Conservation (phyloP, 192 early-diverging fungal species). For the Funneliformis geosporum region DNA sequence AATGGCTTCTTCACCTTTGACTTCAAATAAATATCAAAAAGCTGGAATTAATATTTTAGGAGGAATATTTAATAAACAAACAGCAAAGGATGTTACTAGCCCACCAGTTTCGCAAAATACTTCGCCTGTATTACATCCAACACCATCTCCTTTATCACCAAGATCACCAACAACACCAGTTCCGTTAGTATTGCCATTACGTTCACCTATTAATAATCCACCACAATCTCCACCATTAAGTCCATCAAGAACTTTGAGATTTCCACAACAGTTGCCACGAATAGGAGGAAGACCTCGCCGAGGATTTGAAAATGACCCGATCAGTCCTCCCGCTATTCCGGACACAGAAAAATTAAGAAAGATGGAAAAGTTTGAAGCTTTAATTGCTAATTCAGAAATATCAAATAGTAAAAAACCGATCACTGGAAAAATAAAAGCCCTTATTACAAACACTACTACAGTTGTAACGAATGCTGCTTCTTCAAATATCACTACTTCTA, state of each 20-base stretch:
- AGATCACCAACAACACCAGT: not conserved
- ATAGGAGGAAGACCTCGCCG: not conserved
- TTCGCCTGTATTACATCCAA: not conserved
- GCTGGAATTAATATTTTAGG: slow-evolving; percentile 3
- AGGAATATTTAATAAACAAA: slow-evolving; percentile 31
- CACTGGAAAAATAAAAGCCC: slow-evolving; percentile 2
- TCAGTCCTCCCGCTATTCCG: not conserved
- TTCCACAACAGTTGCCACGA: not conserved
- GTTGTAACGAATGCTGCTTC: not conserved
- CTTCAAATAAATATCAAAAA: not conserved
- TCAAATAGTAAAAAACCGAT: not conserved
- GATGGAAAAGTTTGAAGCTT: slow-evolving; percentile 24
- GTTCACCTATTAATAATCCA: not conserved
- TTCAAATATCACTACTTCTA: not conserved
- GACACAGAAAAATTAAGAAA: slow-evolving; percentile 22
- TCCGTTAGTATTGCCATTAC: not conserved
- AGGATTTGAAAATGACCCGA: not conserved
- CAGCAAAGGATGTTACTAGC: not conserved
- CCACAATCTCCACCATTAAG: slow-evolving; percentile 32
- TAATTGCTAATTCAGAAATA: slow-evolving; percentile 5
- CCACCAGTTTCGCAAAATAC: not conserved
- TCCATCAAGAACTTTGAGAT: not conserved
- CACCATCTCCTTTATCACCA: not conserved
- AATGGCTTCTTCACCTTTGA: not conserved
- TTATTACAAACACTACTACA: not conserved